Evolutionary conservation across 257 asterid genomes (phyloP).

Genomic region (Fraxinus anomala): DNA sequence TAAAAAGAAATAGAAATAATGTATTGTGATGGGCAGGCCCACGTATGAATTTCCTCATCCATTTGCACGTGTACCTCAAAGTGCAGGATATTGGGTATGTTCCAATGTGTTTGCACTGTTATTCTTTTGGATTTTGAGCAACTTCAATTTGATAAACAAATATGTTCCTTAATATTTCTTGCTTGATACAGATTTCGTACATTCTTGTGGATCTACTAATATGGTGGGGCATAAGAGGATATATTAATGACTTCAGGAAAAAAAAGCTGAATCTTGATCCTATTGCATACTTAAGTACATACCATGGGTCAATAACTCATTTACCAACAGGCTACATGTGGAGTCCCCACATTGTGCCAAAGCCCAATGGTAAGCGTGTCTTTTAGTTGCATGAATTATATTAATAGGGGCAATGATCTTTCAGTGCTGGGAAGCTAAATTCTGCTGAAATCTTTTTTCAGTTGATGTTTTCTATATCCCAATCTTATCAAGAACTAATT

Average conservation of each 20-base stretch:
- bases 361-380: constrained; percentile 72
- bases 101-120: constrained; percentile 24
- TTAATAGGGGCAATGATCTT: not conserved
- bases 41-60: constrained; percentile 98
- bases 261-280: constrained; percentile 90
- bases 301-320: constrained; percentile 92
- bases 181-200: constrained; percentile 72
- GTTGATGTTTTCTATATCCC: not conserved
- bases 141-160: constrained; percentile 9
- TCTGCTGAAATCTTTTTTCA: not conserved
- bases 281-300: constrained; percentile 90
- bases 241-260: constrained; percentile 85
- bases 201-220: constrained; percentile 89
- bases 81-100: constrained; percentile 97
- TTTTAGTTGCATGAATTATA: constrained; percentile 11
- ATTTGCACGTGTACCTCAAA: constrained; percentile 96
- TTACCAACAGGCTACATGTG: constrained; percentile 98
- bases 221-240: constrained; percentile 99
- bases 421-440: not conserved
- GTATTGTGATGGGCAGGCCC: constrained; percentile 66
- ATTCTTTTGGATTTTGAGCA: constrained; percentile 12
- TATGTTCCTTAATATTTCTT: constrained; percentile 19
- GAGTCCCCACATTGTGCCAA: constrained; percentile 95
- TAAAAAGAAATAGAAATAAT: constrained; percentile 4
- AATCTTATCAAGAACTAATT: not conserved